Evolutionary conservation across 306 rosid genomes (phyloP), one percentile per base, ranked within the genome.

Genomic region (Corylus heterophylla): DNA sequence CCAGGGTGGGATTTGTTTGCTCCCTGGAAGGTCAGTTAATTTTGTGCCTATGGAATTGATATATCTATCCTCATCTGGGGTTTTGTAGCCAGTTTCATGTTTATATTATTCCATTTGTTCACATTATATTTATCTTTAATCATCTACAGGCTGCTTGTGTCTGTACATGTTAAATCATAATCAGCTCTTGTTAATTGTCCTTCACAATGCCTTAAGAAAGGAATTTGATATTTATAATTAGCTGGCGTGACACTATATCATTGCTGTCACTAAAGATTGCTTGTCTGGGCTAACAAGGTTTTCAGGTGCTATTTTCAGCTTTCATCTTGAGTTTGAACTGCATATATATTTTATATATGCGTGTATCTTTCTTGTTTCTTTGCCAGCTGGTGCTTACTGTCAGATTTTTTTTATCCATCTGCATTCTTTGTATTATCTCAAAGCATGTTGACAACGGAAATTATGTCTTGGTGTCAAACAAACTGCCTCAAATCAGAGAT

Each of bases 1-100:
- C 94, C 84, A 4, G 92, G 97, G 25, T 92, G 98, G 97, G 95
- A 95, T 84, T 79, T 95, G 78, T 86, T 91, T 80, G 94, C 98
- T 74, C 98, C 98, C 12, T 95, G 98, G 98, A 95, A 90, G 98
- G 98, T 95, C 71, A 72, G 78, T 78, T 70, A 27, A 4, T 81
- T 82, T 10, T 76, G 48, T 56, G 12, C 69, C 39, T 8, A 12
- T 76, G 71, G 52, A 61, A 71, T 50, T 62, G 39, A 54, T 1
- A 47, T 45, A 47, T 31, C 20, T 71, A 2, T 69, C 1, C 49
- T 1, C 22, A 11, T 37, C 2, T 66, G 50, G 20, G 31, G 3
- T 71, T 39, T 71, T 48, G 22, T 13, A 17, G 67, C 39, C 12
- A 8, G 8, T 67, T 22, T 18, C 29, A 18, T 42, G 17, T 39